Evolutionary conservation across 1,284 basidiomycete species (phyloP), one percentile per base, ranked within the genome.

Genomic region (Pseudozyma thailandica): DNA sequence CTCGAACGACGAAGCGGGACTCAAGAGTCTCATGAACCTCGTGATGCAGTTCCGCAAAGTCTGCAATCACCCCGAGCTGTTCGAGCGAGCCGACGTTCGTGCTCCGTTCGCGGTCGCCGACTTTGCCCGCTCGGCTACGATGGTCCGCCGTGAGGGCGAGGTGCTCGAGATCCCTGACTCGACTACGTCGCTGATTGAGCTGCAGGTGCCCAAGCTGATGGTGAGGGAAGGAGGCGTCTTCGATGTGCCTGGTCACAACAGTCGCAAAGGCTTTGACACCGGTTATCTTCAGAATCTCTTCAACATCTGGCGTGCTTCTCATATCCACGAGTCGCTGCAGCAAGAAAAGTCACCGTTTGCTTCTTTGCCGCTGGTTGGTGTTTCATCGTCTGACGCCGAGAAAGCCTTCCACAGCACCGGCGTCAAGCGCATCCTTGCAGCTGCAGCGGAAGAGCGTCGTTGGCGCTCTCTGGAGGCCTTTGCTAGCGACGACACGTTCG

Each of bases 1-100:
- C 20, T 92, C 91, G 72, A 82, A 91, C 28, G 93, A 98, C 78
- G 92, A 90, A 26, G 92, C 93, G 73, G 92, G 92, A 37, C 91
- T 93, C 47, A 89, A 92, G 63, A 93, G 93, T 21, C 86, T 99
- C 57, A 98, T 98, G 95, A 99, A 98, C 84, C 87, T 99, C 68
- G 95, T 98, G 71, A 99, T 99, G 96, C 96, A 99, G 84, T 98
- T 98, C 87, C 90, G 96, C 74, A 99, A 99, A 87, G 93, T 98
- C 69, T 98, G 95, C 87, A 98, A 98, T 79, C 96, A 99, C 79
- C 96, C 96, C 0, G 96, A 98, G 83, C 87, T 99, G 41, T 98
- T 99, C 80, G 94, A 98, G 83, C 90, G 96, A 21, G 94, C 95
- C 30, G 96, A 98, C 81, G 95, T 98, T 30, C 88, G 90, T 12